phyloP scores from a whole-genome alignment of 768 basidiomycete genomes.

The Boletus tylopilopsis region DNA sequence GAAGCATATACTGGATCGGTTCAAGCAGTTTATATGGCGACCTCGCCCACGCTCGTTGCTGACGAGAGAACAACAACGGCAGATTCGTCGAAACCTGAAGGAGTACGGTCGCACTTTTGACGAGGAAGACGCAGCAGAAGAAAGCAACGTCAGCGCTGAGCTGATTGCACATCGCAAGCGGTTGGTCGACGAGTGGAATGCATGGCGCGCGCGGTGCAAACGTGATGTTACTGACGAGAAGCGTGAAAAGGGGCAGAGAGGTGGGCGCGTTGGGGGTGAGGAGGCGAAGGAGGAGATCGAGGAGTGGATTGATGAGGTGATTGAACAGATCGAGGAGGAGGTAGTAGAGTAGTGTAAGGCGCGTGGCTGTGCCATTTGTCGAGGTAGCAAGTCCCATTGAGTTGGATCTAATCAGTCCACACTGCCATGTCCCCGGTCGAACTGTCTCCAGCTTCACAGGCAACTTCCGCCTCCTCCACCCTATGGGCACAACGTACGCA shows the following conservation, averaged over 20 bases:
- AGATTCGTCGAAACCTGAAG: constrained; percentile 81
- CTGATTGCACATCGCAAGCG: constrained; percentile 86
- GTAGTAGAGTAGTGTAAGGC: constrained; percentile 43
- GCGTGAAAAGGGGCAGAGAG: constrained; percentile 35
- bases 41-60: constrained; percentile 90
- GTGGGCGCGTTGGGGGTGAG: constrained; percentile 37
- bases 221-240: constrained; percentile 60
- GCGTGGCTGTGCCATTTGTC: constrained; percentile 23
- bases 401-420: constrained; percentile 21
- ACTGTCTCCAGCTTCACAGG: constrained; percentile 27
- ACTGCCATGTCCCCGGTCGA: constrained; percentile 27
- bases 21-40: constrained; percentile 99
- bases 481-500: constrained; percentile 74
- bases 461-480: constrained; percentile 45
- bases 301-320: constrained; percentile 90
- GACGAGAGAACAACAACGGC: constrained; percentile 82
- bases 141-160: constrained; percentile 92
- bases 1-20: constrained; percentile 84
- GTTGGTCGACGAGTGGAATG: constrained; percentile 98
- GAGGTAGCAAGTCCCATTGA: too few relatives aligned
- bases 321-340: constrained; percentile 92
- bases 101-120: constrained; percentile 92
- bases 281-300: constrained; percentile 85
- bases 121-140: constrained; percentile 94
- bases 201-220: constrained; percentile 79